Evolutionary conservation across 192 early-diverging fungal genomes (phyloP), one percentile per base, ranked within the genome.

Genomic region (Mortierella antarctica): DNA sequence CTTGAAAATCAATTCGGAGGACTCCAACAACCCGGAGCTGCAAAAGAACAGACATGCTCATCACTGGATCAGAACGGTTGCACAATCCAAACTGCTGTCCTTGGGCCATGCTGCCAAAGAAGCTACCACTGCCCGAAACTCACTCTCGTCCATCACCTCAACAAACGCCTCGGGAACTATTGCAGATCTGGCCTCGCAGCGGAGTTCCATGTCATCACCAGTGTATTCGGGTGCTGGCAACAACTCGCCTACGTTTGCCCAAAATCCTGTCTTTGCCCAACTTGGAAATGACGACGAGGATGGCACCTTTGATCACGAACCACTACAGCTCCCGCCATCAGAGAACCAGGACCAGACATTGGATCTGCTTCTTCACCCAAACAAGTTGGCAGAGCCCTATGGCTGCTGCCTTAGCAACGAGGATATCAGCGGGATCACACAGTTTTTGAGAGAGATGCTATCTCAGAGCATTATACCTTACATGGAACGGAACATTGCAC

Each of bases 401-500:
- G 91, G 91, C 20, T 74, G 82, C 50, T 89, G 86, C 58, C 47
- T 92, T 8, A 86, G 82, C 47, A 66, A 76, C 12, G 83, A 84
- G 6, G 90, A 95, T 71, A 74, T 93, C 31, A 67, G 63, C 18
- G 83, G 67, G 0, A 70, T 93, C 17, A 83, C 88, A 9, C 63
- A 53, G 8, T 88, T 91, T 59, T 57, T 90, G 8, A 62, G 77
- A 61, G 86, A 87, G 55, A 83, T 97, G 72, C 83, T 95, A 41
- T 85, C 89, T 7, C 91, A 93, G 64, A 91, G 91, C 62, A 83
- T 99, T 41, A 69, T 98, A 11, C 96, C 95, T 7, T 91, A 90
- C 72, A 97, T 98, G 97, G 93, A 97, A 71, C 83, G 93, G 31
- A 92, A 89, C 61, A 90, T 97, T 57, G 92, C 93, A 39, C 86